Evolutionary conservation across 495 filamentous ascomycete species (phyloP).

Genomic region (Podospora sp.): DNA sequence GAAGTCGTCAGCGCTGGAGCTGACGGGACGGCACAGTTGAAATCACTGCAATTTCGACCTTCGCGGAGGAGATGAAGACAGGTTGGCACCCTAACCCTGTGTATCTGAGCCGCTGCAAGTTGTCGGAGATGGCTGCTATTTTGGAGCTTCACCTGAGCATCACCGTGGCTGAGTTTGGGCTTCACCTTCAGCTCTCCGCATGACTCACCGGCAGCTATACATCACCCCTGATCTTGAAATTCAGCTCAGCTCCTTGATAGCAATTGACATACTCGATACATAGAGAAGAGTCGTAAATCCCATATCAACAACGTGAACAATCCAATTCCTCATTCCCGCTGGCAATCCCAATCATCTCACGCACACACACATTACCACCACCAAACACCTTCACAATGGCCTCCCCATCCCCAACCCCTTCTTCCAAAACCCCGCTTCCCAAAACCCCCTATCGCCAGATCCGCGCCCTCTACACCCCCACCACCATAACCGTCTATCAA

Average conservation of each 20-base stretch:
- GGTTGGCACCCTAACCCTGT: not conserved
- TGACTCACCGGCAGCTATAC: not conserved
- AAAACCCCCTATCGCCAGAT: slow-evolving; percentile 53
- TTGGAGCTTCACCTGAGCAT: not conserved
- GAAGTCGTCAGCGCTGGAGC: too few relatives aligned
- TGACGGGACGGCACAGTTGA: too few relatives aligned
- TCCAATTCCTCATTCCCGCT: too few relatives aligned
- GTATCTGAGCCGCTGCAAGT: not conserved
- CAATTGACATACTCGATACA: not conserved
- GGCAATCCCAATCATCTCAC: too few relatives aligned
- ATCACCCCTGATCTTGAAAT: not conserved
- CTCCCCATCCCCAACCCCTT: not conserved
- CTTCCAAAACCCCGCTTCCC: not conserved
- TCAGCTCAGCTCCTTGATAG: not conserved
- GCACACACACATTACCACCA: not conserved
- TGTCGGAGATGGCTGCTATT: not conserved
- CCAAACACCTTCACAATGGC: not conserved
- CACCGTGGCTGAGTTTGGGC: not conserved
- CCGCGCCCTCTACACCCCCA: slow-evolving; percentile 50
- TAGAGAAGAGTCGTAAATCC: not conserved
- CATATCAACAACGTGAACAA: not conserved
- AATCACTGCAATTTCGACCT: too few relatives aligned
- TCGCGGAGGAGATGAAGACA: not conserved
- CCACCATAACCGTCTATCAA: slow-evolving; percentile 65
- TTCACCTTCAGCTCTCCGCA: not conserved